Conservation (phyloP, 106 monocot species). For the Dioscorea zingiberensis region DNA sequence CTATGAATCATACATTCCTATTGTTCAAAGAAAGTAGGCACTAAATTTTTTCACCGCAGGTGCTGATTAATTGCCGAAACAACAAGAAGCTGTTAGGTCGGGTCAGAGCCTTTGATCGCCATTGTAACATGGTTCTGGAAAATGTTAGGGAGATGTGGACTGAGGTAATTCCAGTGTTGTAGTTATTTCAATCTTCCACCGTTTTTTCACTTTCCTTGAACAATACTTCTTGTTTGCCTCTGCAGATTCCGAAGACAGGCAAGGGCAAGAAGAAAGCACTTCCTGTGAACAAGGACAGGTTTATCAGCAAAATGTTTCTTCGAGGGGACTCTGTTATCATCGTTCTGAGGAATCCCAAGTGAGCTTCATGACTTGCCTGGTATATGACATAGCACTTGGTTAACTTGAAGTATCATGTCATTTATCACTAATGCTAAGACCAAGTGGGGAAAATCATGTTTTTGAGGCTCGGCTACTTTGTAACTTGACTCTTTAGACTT, state of each 20-base stretch:
- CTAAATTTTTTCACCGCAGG: constrained; percentile 13
- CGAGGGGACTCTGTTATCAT: constrained; percentile 92
- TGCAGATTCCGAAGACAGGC: constrained; percentile 77
- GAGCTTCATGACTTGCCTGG: constrained; percentile 7
- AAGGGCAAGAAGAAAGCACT: constrained; percentile 95
- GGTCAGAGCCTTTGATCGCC: constrained; percentile 70
- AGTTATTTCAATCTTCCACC: not conserved
- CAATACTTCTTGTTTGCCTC: not conserved
- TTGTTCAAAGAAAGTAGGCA: no score
- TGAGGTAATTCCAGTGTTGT: constrained; percentile 25
- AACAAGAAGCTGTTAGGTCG: constrained; percentile 66
- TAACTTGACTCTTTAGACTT: no score
- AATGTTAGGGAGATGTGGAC: constrained; percentile 90
- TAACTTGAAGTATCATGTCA: no score
- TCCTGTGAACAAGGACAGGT: constrained; percentile 87
- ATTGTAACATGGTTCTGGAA: constrained; percentile 78
- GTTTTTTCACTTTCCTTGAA: not conserved
- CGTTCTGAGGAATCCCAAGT: constrained; percentile 87
- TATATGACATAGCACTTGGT: no score
- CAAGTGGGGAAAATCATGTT: no score
- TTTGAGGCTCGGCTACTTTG: no score
- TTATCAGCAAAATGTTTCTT: constrained; percentile 97
- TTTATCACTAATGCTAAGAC: no score
- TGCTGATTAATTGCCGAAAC: constrained; percentile 67
- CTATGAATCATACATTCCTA: no score